phyloP scores from a whole-genome alignment of 163 green algal genomes.

The Volvox carteri region DNA sequence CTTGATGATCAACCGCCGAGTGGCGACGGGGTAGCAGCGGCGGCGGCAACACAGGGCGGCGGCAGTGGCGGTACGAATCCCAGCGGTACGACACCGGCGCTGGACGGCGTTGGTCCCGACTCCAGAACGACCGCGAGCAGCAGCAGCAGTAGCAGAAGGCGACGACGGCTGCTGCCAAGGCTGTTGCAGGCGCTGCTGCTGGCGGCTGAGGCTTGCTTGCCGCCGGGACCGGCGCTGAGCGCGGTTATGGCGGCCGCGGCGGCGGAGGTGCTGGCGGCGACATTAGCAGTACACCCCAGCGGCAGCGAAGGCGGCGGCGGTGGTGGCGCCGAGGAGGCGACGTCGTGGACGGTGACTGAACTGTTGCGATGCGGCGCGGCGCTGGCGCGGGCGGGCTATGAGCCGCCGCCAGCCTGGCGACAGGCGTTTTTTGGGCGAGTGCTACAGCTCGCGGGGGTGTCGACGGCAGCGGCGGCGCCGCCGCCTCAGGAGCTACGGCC shows the following conservation, averaged over 20 bases:
- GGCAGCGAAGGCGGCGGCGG: background rate
- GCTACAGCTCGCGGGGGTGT: background rate
- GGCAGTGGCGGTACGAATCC: background rate
- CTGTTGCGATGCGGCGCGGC: constrained; percentile 29
- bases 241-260: background rate
- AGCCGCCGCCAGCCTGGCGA: constrained; percentile 9
- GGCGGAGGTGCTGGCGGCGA: constrained; percentile 13
- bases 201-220: background rate
- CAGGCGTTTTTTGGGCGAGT: constrained; percentile 9
- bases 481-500: background rate
- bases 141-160: too few relatives aligned
- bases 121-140: too few relatives aligned
- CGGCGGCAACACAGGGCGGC: background rate
- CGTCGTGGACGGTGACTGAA: background rate
- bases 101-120: too few relatives aligned
- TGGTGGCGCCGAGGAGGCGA: background rate
- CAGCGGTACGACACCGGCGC: too few relatives aligned
- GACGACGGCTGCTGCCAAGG: background rate
- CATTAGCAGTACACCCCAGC: background rate
- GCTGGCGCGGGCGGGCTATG: background rate
- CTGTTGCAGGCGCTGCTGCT: constrained; percentile 36
- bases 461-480: background rate
- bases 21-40: background rate
- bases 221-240: background rate
- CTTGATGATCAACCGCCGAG: background rate